A percentile compares a stretch with the other conserved stretches of the same genome.
phyloP scores from a whole-genome alignment of 2,329 filamentous ascomycete genomes.

The Leptographium flavum region DNA sequence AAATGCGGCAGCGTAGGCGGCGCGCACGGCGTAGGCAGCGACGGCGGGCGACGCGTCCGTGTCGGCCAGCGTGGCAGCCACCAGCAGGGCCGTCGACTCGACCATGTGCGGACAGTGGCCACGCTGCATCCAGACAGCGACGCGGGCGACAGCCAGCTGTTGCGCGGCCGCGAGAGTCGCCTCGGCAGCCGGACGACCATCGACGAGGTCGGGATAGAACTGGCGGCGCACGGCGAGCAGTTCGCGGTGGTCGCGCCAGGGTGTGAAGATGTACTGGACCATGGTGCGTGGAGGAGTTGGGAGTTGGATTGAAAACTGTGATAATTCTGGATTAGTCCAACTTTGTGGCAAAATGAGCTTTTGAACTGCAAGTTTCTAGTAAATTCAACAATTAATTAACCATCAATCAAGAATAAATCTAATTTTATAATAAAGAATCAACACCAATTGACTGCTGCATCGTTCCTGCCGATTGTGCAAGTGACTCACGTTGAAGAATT shows the following conservation, averaged over 20 bases:
- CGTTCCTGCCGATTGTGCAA: no score
- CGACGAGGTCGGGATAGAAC: constrained; percentile 36
- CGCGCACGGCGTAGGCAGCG: constrained; percentile 42
- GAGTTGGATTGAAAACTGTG: background rate
- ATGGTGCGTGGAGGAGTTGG: constrained; percentile 22
- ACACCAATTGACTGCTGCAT: no score
- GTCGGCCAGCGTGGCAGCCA: constrained; percentile 14
- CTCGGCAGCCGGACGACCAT: background rate
- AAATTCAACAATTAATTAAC: no score
- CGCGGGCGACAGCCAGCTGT: constrained; percentile 37
- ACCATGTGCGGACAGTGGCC: constrained; percentile 65
- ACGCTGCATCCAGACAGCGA: constrained; percentile 57
- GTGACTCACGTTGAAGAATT: no score
- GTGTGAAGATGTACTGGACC: constrained; percentile 60
- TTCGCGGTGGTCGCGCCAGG: constrained; percentile 54
- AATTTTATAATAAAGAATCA: no score
- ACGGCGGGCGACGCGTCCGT: constrained; percentile 11
- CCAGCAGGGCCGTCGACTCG: constrained; percentile 62
- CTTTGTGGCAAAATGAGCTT: no score
- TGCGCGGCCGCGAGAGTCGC: constrained; percentile 17
- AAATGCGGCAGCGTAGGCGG: constrained; percentile 62
- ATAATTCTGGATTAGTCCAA: background rate
- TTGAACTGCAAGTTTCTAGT: no score
- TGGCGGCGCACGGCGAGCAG: constrained; percentile 50
- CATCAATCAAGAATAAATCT: no score